Base-by-base conservation (phyloP, 345 rosid species). In the Linum usitatissimum region DNA sequence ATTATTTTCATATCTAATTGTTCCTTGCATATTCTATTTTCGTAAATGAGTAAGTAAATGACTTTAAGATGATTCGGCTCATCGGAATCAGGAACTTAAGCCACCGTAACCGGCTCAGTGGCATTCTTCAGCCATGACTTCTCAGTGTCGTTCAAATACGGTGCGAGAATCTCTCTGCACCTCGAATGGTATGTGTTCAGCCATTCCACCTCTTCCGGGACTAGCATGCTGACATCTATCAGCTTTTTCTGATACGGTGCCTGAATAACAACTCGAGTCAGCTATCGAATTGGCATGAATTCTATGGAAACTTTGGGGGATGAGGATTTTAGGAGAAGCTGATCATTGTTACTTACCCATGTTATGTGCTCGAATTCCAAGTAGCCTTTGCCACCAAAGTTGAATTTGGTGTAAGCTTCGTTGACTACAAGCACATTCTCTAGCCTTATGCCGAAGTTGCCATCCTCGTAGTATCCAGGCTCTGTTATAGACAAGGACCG, bases 381-480 rank as follows among this genome's bases (percentile, higher is more conserved):
- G 80, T 87, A 94, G 54, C 95, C 99, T 75, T 88, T 90, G 61
- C 80, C 95, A 5, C 96, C 97, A 42, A 94, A 94, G 67, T 94
- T 90, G 70, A 86, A 94, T 58, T 86, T 68, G 0, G 97, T 88
- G 21, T 74, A 78, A 39, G 86, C 92, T 39, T 90, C 85, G 18
- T 76, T 81, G 53, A 90, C 80, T 55, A 90, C 74, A 60, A 90
- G 88, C 59, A 94, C 97, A 70, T 94, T 94, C 86, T 94, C 99
- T 79, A 94, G 69, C 73, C 99, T 77, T 68, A 94, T 80, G 59
- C 99, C 99, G 68, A 94, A 94, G 77, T 74, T 84, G 54, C 96
- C 97, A 61, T 90, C 97, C 73, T 90, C 97, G 51, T 90, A 90
- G 79, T 90, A 90, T 63, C 97, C 97, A 56, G 97, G 97, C 72